Conservation (phyloP, 2,329 filamentous ascomycete species). For the Sporothrix inflata region DNA sequence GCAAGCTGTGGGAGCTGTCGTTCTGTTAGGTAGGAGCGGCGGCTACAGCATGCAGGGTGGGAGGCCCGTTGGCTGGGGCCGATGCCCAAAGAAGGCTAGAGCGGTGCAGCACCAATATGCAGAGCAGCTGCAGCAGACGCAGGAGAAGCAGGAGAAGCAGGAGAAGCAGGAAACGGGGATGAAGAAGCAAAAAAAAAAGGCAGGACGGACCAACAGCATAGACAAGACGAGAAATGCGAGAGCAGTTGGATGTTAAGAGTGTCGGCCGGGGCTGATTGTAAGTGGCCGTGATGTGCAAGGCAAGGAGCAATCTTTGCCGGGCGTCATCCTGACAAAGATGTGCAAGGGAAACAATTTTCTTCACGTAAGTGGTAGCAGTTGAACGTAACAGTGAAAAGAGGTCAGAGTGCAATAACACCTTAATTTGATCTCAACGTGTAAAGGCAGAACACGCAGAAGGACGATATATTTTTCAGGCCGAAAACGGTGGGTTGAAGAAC, state of each 20-base stretch:
- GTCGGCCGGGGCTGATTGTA: background rate
- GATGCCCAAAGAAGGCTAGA: background rate
- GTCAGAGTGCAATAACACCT: background rate
- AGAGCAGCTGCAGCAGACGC: background rate
- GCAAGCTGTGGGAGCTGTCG: slow-evolving; percentile 15
- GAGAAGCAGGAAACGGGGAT: too few species aligned
- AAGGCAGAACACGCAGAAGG: too few species aligned
- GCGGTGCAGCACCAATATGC: background rate
- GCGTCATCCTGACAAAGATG: too few species aligned
- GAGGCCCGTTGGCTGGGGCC: slow-evolving; percentile 8
- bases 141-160: background rate
- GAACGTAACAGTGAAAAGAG: background rate
- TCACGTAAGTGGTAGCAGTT: background rate
- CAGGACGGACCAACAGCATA: background rate
- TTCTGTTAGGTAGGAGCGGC: slow-evolving; percentile 4
- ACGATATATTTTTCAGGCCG: too few species aligned
- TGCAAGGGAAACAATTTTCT: too few species aligned
- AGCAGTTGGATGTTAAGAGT: background rate
- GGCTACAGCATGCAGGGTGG: slow-evolving; percentile 16
- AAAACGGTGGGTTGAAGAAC: too few species aligned
- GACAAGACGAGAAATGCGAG: background rate
- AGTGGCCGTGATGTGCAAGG: background rate
- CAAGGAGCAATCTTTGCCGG: background rate
- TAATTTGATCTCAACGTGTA: too few species aligned
- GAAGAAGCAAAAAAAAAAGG: too few species aligned